Evolutionary conservation across 2,329 filamentous ascomycete genomes (phyloP), one percentile per base, ranked within the genome.

Genomic region (Aphanoascus verrucosus): DNA sequence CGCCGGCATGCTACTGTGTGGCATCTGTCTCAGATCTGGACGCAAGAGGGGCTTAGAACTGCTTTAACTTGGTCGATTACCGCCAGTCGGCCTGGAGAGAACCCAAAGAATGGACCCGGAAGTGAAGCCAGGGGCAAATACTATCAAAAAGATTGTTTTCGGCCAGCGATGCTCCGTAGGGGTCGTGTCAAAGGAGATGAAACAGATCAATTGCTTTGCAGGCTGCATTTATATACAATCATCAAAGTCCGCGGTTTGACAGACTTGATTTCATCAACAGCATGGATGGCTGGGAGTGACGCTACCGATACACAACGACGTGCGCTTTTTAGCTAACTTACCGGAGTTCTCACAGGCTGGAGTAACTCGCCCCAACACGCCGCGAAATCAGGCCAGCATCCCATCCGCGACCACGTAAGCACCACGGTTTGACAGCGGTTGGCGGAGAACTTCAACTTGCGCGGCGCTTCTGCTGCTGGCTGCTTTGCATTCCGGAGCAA

Each of bases 1-100:
- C 14, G 49, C 49, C 40, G 41, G 49, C 49, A 45, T 52, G 49
- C 6, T 37, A 45, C 41, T 52, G 49, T 52, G 49, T 52, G 49
- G 49, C 49, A 52, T 52, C 42, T 52, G 49, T 52, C 49, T 52
- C 49, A 52, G 49, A 52, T 45, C 28, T 50, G 47, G 47, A 52
- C 38, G 49, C 41, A 15, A 40, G 40, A 35, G 45, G 23, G 48
- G 20, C 12, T 19, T 35, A 37, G 35, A 37, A 37, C 35, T 11
- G 2, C 35, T 15, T 34, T 38, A 48, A 38, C 45, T 48, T 48
- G 45, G 34, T 34, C 14, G 17, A 19, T 14, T 9, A 47, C 19
- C 12, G 23, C 23, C 28, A 14, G n/a, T 15, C 17, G 20, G 5
- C 12, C 41, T 15, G 41, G 23, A 20, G 17, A 23, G 23, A 28